phyloP scores from a whole-genome alignment of 2,329 filamentous ascomycete species.

The Thyridium curvatum region DNA sequence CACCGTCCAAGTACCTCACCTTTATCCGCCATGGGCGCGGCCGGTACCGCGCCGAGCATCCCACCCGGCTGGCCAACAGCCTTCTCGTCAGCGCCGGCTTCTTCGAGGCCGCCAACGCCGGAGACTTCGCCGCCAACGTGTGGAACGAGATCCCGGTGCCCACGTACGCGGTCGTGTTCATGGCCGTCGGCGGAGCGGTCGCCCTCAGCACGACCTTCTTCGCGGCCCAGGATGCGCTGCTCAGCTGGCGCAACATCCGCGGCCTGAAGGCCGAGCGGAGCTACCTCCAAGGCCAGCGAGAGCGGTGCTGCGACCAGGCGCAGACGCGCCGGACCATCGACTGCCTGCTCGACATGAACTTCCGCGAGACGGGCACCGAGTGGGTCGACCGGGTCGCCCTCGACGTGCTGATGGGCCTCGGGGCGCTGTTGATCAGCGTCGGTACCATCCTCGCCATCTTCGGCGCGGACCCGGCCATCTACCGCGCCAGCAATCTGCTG shows the following conservation, averaged over 20 bases:
- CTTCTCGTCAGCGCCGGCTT: constrained; percentile 31
- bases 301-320: constrained; percentile 7
- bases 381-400: constrained; percentile 42
- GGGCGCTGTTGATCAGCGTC: constrained; percentile 39
- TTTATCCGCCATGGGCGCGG: too few relatives aligned
- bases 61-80: constrained; percentile 7
- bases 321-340: constrained; percentile 17
- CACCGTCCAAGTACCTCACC: too few relatives aligned
- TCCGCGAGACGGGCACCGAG: constrained; percentile 44
- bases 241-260: constrained; percentile 37
- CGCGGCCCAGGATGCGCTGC: constrained; percentile 34
- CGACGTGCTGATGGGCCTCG: constrained; percentile 42
- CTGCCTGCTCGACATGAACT: constrained; percentile 34
- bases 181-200: constrained; percentile 43
- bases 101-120: constrained; percentile 48
- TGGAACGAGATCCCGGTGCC: constrained; percentile 48
- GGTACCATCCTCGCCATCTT: constrained; percentile 49
- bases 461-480: constrained; percentile 35
- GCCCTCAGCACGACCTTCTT: constrained; percentile 38
- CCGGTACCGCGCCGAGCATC: too few relatives aligned
- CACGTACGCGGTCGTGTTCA: constrained; percentile 38
- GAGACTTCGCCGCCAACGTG: constrained; percentile 51
- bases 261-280: too few relatives aligned
- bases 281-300: constrained; percentile 35
- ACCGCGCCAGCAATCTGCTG: constrained; percentile 40